Conservation (phyloP, 305 asterid genomes). For the Ajuga reptans region DNA sequence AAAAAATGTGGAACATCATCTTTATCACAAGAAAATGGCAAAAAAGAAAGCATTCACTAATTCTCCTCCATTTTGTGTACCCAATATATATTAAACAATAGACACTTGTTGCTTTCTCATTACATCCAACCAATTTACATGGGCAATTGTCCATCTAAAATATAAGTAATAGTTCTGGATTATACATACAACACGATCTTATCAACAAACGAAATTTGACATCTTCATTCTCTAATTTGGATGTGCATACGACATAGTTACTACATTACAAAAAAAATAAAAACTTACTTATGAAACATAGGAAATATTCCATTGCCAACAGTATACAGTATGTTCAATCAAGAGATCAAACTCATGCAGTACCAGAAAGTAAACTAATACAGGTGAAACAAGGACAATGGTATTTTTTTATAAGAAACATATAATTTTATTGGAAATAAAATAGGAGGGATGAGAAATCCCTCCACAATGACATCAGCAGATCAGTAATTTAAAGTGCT, state of each 20-base stretch:
- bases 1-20: background rate
- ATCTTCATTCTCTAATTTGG: background rate
- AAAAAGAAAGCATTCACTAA: no score
- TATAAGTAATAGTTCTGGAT: background rate
- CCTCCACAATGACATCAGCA: no score
- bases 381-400: background rate
- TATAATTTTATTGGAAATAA: no score
- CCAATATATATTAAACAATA: conserved; percentile 6
- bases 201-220: background rate
- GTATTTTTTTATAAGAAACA: no score
- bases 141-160: conserved; percentile 2
- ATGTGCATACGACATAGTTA: background rate
- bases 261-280: background rate
- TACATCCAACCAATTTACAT: conserved; percentile 6
- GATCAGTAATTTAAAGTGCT: no score
- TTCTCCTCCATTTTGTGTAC: background rate
- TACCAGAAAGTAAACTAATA: conserved; percentile 2
- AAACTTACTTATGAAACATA: background rate
- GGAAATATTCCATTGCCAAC: background rate
- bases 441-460: no score
- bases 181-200: background rate
- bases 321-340: background rate
- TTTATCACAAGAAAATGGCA: background rate
- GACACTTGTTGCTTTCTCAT: conserved; percentile 10
- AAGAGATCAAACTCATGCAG: conserved; percentile 2